Evolutionary conservation across 805 yeast genomes (phyloP).

Genomic region (Candida silvatica): DNA sequence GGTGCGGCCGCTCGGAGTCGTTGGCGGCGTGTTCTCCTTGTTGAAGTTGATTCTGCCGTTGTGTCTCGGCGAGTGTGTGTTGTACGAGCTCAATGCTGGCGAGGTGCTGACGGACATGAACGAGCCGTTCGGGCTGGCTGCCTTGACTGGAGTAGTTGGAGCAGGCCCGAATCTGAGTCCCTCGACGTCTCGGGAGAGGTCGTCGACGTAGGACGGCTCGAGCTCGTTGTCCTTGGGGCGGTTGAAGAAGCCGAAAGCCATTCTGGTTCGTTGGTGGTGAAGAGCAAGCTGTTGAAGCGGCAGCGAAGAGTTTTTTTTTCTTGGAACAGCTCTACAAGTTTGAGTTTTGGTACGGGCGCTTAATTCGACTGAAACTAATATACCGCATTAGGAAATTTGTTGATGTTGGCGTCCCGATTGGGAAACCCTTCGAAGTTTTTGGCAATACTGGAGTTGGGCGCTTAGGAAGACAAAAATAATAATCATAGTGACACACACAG

Average conservation of each 20-base stretch:
- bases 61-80: conserved; percentile 13
- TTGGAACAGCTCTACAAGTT: too few species aligned
- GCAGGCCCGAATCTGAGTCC: conserved; percentile 21
- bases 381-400: too few species aligned
- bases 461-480: too few species aligned
- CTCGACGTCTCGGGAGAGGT: conserved; percentile 26
- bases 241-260: conserved; percentile 23
- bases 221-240: conserved; percentile 19
- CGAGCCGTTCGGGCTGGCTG: conserved; percentile 10
- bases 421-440: too few species aligned
- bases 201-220: conserved; percentile 19
- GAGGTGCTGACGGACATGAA: conserved; percentile 23
- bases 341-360: too few species aligned
- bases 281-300: background rate
- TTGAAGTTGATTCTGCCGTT: conserved; percentile 30
- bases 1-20: conserved; percentile 12
- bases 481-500: too few species aligned
- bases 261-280: conserved; percentile 12
- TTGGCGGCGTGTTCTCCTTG: conserved; percentile 33
- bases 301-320: background rate
- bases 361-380: too few species aligned
- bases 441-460: too few species aligned
- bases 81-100: conserved; percentile 21
- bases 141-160: conserved; percentile 16
- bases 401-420: too few species aligned